These are phyloP conservation scores for Primulina tabacum DNA, from an alignment of 257 asterid species.

Conservation along the genomic window DNA sequence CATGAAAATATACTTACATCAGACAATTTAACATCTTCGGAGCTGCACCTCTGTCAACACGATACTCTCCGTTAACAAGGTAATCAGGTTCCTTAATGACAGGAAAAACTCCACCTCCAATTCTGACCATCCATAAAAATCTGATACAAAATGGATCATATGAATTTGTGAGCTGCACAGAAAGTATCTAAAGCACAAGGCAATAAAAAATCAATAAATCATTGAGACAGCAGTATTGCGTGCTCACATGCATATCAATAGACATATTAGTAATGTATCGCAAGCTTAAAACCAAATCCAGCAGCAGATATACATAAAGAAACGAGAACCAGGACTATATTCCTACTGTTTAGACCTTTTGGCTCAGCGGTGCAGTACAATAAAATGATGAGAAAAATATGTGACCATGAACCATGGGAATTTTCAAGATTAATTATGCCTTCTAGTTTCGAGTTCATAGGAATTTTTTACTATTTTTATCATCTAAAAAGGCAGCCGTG, in stretches of 20 bases:
- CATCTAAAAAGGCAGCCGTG: neutral
- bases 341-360: neutral
- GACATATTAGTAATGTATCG: neutral
- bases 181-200: constrained; percentile 16
- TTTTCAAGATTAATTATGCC: neutral
- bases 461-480: neutral
- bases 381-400: constrained; percentile 2
- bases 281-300: constrained; percentile 1
- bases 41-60: constrained; percentile 97
- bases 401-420: neutral
- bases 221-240: constrained; percentile 1
- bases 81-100: constrained; percentile 97
- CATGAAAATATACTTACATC: constrained; percentile 60
- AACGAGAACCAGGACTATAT: constrained; percentile 2
- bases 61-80: constrained; percentile 98
- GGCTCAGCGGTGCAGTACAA: neutral
- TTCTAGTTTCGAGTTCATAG: neutral
- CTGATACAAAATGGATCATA: constrained; percentile 38
- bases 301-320: neutral
- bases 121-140: constrained; percentile 99
- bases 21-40: constrained; percentile 98
- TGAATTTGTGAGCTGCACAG: constrained; percentile 21
- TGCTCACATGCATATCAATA: constrained; percentile 12
- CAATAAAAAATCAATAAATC: neutral
- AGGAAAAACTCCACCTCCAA: constrained; percentile 97